phyloP scores from a whole-genome alignment of 208 protist genomes.

The Leishmania turanica region DNA sequence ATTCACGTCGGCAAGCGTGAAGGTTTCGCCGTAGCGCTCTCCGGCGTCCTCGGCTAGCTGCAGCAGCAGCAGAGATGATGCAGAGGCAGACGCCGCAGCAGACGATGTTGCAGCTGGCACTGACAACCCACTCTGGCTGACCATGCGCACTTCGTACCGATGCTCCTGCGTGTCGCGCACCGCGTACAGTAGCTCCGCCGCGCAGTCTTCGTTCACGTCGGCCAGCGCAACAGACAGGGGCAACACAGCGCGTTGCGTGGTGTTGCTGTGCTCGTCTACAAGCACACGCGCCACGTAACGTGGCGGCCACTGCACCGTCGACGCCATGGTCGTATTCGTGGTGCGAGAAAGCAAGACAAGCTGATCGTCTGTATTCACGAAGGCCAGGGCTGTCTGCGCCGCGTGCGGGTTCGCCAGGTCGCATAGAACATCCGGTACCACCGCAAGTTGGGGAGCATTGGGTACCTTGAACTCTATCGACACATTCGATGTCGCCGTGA shows the following conservation, averaged over 20 bases:
- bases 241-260: conserved; percentile 8
- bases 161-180: conserved; percentile 27
- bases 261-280: conserved; percentile 6
- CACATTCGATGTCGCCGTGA: not conserved
- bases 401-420: not conserved
- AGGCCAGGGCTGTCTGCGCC: conserved; percentile 24
- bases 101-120: not conserved
- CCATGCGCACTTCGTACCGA: conserved; percentile 34
- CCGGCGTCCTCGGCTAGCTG: conserved; percentile 7
- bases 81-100: not conserved
- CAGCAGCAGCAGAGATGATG: conserved; percentile 8
- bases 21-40: conserved; percentile 34
- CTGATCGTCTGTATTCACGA: conserved; percentile 33
- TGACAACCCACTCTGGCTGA: conserved; percentile 4
- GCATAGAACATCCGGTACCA: conserved; percentile 11
- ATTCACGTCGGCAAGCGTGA: conserved; percentile 45
- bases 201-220: conserved; percentile 73
- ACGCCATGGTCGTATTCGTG: not conserved
- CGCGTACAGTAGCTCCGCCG: conserved; percentile 59
- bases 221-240: conserved; percentile 41
- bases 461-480: conserved; percentile 6
- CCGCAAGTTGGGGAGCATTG: conserved; percentile 12
- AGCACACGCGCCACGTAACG: conserved; percentile 19
- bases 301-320: conserved; percentile 5
- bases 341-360: conserved; percentile 28